Evolutionary conservation across 106 monocot genomes (phyloP), one percentile per base, ranked within the genome.

Genomic region (Xerophyta viscosa): DNA sequence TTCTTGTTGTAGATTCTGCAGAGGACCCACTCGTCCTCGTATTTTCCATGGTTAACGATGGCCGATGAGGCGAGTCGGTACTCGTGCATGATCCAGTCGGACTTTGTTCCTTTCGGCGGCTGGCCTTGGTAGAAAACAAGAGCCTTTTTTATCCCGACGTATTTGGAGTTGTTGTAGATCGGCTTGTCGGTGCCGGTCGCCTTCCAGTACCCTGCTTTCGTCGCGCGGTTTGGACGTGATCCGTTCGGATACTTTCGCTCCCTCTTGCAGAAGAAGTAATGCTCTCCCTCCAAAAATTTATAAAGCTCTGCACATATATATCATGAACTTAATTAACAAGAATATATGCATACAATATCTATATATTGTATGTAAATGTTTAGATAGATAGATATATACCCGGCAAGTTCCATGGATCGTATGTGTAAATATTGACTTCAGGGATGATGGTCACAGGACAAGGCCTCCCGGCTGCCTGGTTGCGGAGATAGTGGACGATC

Each of bases 101-200:
- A 12, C 39, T 39, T 39, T 10, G 15, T 39, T 10, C 39, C 39
- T 15, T 39, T 39, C 1, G 39, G 39, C 39, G 39, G 39, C 39
- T 39, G 10, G 13, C 39, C 39, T 39, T 1, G 10, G 39, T 39
- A 39, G 39, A 39, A 39, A 39, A 39, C 39, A 2, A 39, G 39
- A 39, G 39, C 39, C 6, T 39, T 39, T 7, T 15, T 39, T 2
- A 39, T 39, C 13, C 39, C 39, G 6, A 8, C 39, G 6, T 39
- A 39, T 15, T 15, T 39, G 39, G 10, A 12, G 6, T 19, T 0
- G 66, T 52, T 46, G 37, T 62, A 58, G 26, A 77, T 71, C 20
- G 71, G 36, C 71, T 77, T 77, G 51, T 71, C 71, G 12, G 71
- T 67, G 8, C 77, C 71, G 5, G 71, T 77, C 23, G 77, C 77